Percentiles rank a stretch among this genome's conserved stretches.
These are phyloP conservation scores for Myxozyma lipomycoides DNA, from an alignment of 805 yeast genomes.

Conservation along the genomic window DNA sequence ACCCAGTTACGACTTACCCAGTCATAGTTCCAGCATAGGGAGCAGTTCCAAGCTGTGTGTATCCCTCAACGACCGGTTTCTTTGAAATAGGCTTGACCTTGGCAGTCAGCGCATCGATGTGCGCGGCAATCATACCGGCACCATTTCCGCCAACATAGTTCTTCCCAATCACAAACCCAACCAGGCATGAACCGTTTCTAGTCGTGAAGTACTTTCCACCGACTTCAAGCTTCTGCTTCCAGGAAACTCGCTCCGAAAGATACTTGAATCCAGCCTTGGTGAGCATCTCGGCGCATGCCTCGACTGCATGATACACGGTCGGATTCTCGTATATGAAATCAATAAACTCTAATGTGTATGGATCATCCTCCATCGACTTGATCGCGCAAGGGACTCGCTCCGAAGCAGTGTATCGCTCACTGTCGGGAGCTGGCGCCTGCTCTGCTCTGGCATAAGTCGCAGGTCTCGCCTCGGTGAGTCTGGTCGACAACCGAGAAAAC, in stretches of 20 bases:
- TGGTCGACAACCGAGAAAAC: conserved; percentile 32
- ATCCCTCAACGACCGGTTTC: conserved; percentile 63
- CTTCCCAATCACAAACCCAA: conserved; percentile 66
- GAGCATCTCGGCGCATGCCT: conserved; percentile 52
- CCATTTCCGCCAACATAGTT: conserved; percentile 58
- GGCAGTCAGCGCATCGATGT: conserved; percentile 57
- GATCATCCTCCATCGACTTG: conserved; percentile 16
- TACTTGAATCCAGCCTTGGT: conserved; percentile 58
- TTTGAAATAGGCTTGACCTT: conserved; percentile 65
- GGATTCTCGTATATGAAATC: conserved; percentile 29
- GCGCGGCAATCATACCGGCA: conserved; percentile 53
- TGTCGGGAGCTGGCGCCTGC: background rate
- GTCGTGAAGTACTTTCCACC: conserved; percentile 60
- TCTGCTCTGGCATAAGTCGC: conserved; percentile 41
- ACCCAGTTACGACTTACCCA: conserved; percentile 7
- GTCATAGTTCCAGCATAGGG: conserved; percentile 71
- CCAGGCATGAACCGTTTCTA: conserved; percentile 63
- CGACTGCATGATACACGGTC: conserved; percentile 72
- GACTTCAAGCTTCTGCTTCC: conserved; percentile 44
- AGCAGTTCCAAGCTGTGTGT: conserved; percentile 74
- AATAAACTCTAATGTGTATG: conserved; percentile 18
- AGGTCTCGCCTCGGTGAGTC: conserved; percentile 57
- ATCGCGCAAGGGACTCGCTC: conserved; percentile 13
- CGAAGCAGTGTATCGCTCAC: background rate
- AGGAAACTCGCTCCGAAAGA: conserved; percentile 58